Conservation (phyloP, 441 rosid genomes). For the Adansonia rubrostipa region DNA sequence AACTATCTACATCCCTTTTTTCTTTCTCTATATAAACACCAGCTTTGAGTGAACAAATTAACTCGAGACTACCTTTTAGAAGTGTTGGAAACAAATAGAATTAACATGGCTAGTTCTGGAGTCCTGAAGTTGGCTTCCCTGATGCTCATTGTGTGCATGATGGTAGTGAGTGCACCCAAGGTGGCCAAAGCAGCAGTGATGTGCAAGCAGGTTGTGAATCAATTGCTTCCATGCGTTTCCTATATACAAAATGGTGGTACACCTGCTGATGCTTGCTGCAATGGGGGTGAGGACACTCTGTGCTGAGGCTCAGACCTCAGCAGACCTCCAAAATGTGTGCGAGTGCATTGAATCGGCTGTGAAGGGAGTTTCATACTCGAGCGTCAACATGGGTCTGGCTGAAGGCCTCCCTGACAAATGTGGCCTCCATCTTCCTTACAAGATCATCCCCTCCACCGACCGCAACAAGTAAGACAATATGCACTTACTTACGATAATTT, state of each 20-base stretch:
- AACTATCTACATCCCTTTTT: too few species aligned
- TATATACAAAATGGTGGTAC: background rate
- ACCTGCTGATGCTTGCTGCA: constrained; percentile 41
- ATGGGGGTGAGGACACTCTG: constrained; percentile 40
- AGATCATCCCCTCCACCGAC: constrained; percentile 39
- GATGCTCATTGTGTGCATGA: constrained; percentile 39
- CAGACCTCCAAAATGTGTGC: constrained; percentile 50
- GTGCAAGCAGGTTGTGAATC: constrained; percentile 18
- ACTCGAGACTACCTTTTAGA: background rate
- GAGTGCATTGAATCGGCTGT: constrained; percentile 40
- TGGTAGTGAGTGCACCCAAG: constrained; percentile 14
- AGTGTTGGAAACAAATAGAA: background rate
- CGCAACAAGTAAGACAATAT: constrained; percentile 28
- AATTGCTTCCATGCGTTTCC: constrained; percentile 33
- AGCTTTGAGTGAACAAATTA: background rate
- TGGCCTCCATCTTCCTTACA: constrained; percentile 34
- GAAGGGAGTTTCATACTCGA: background rate
- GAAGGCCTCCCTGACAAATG: constrained; percentile 36
- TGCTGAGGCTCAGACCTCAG: constrained; percentile 38
- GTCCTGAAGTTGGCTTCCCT: constrained; percentile 17
- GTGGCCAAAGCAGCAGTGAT: constrained; percentile 18
- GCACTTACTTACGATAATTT: background rate
- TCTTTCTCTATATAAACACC: constrained; percentile 14
- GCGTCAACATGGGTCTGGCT: constrained; percentile 17
- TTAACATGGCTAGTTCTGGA: constrained; percentile 25